Evolutionary conservation across 2,329 filamentous ascomycete genomes (phyloP), one percentile per base, ranked within the genome.

Genomic region (Sarocladiaceae sp.): DNA sequence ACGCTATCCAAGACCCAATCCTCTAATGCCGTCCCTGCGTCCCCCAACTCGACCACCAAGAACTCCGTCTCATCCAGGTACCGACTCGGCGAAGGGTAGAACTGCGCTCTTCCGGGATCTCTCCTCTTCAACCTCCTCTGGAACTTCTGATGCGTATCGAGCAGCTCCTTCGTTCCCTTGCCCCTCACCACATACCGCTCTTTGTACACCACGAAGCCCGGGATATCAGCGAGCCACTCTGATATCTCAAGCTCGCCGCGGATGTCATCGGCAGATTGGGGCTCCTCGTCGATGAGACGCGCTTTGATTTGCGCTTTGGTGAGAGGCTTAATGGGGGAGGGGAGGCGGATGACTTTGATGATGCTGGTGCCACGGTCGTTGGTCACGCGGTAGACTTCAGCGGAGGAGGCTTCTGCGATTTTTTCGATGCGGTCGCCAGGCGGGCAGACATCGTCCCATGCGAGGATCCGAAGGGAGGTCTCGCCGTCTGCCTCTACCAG

Each of bases 331-430:
- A 81, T 76, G 3, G 75, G 74, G 1, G 76, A 80, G 10, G 72
- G 60, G 9, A 83, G 67, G 2, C 78, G 72, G 47, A 83, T 78
- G 16, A 77, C 73, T 52, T 83, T 83, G 61, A 83, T 77, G 53
- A 83, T 81, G 57, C 77, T 82, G 20, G 74, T 79, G 7, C 78
- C 78, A 13, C 70, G 66, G 34, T 69, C 65, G 54, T 80, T 82
- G 37, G 67, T 74, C 50, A 83, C 69, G 9, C 78, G 76, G 52
- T 82, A 83, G 9, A 83, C 78, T 55, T 83, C 80, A 5, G 80
- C 78, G 51, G 76, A 83, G 2, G 80, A 83, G 4, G 80, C 79
- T 56, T 83, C 80, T 9, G 80, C 79, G 42, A 83, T 83, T 60
- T 83, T 83, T 33, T 70, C 67, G 40, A 83, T 77, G 27, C 60